phyloP scores from a whole-genome alignment of 306 rosid genomes.

The Vigna angularis region DNA sequence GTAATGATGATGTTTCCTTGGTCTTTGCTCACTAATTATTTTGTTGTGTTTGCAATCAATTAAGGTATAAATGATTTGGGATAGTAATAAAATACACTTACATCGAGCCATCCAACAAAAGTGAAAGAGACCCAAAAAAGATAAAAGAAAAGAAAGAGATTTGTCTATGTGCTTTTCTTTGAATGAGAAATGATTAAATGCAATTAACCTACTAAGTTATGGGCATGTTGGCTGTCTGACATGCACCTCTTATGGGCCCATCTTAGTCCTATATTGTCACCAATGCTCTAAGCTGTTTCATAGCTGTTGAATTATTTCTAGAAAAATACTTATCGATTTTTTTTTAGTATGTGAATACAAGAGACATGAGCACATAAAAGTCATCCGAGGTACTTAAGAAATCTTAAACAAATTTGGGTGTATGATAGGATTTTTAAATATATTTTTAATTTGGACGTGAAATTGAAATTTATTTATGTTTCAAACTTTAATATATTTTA shows the following conservation, averaged over 20 bases:
- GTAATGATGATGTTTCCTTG: slow-evolving; percentile 73
- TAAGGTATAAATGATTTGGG: slow-evolving; percentile 57
- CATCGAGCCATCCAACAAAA: slow-evolving; percentile 53
- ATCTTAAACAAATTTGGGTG: too few relatives aligned
- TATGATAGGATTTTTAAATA: too few relatives aligned
- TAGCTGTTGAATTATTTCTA: slow-evolving; percentile 26
- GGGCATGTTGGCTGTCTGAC: slow-evolving; percentile 77
- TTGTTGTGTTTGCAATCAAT: slow-evolving; percentile 71
- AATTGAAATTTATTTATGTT: too few relatives aligned
- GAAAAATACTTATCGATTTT: background rate
- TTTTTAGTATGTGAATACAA: too few relatives aligned
- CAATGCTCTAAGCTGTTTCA: slow-evolving; percentile 4
- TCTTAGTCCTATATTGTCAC: slow-evolving; percentile 1
- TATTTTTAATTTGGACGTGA: too few relatives aligned
- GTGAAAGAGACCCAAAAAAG: slow-evolving; percentile 36
- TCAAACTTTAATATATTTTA: too few relatives aligned
- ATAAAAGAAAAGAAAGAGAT: slow-evolving; percentile 4
- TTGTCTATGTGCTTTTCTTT: slow-evolving; percentile 52
- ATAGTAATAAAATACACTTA: slow-evolving; percentile 39
- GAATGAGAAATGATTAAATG: slow-evolving; percentile 61
- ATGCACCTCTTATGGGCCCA: slow-evolving; percentile 57
- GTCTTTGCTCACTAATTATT: slow-evolving; percentile 66
- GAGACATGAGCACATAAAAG: too few relatives aligned
- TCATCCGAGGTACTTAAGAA: too few relatives aligned
- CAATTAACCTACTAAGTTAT: slow-evolving; percentile 55